phyloP scores from a whole-genome alignment of 345 rosid species.

The Syzygium aromaticum region DNA sequence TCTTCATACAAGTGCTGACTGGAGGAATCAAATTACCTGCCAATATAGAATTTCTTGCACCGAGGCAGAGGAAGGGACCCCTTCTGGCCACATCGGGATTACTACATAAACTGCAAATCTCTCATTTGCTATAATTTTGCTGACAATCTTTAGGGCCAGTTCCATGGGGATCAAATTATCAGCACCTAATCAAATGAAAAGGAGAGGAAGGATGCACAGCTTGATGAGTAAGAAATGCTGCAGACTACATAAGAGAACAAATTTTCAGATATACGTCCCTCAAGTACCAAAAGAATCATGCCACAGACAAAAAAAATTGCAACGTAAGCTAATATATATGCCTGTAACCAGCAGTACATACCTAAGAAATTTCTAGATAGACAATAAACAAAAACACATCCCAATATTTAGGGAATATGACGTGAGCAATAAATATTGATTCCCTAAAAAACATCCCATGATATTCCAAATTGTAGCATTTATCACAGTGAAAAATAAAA shows the following conservation, averaged over 20 bases:
- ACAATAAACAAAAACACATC: neutral
- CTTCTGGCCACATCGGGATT: slow-evolving; percentile 95
- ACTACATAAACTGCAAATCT: slow-evolving; percentile 72
- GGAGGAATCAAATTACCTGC: slow-evolving; percentile 45
- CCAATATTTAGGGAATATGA: neutral
- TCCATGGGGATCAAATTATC: slow-evolving; percentile 89
- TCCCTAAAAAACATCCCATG: neutral
- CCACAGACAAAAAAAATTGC: neutral
- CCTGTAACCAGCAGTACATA: neutral
- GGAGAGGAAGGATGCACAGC: neutral
- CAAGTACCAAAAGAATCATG: neutral
- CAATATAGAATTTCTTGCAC: slow-evolving; percentile 86
- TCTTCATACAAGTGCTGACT: neutral
- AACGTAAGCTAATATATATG: neutral
- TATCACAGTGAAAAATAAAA: neutral
- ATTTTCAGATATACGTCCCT: neutral
- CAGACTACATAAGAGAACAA: neutral
- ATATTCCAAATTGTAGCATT: neutral
- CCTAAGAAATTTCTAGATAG: neutral
- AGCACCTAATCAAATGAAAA: slow-evolving; percentile 45
- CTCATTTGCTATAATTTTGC: slow-evolving; percentile 67
- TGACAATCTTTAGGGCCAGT: slow-evolving; percentile 64
- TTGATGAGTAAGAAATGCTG: neutral
- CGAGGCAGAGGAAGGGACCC: slow-evolving; percentile 54
- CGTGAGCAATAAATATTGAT: neutral